phyloP scores from a whole-genome alignment of 257 asterid species.

The Capsicum baccatum region DNA sequence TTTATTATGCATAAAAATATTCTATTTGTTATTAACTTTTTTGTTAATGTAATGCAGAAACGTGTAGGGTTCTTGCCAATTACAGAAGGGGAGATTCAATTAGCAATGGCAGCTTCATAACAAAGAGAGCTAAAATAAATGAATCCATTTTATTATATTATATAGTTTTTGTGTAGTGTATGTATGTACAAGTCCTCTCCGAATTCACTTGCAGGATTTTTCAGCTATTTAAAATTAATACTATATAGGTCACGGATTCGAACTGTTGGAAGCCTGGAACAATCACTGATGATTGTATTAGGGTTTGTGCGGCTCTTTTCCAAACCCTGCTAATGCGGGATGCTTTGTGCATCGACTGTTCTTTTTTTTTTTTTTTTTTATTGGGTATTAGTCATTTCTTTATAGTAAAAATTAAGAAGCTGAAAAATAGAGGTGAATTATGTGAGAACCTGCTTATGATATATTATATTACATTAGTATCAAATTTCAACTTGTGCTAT shows the following conservation, averaged over 20 bases:
- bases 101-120: slow-evolving; percentile 52
- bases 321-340: not conserved
- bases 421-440: slow-evolving; percentile 50
- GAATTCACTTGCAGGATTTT: not conserved
- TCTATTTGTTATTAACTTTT: not conserved
- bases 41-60: slow-evolving; percentile 56
- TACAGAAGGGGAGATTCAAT: slow-evolving; percentile 72
- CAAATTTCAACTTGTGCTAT: not conserved
- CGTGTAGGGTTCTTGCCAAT: slow-evolving; percentile 84
- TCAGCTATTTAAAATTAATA: slow-evolving; percentile 2
- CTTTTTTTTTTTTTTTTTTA: not conserved
- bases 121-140: not conserved
- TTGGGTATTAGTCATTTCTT: not conserved
- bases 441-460: slow-evolving; percentile 46
- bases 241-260: not conserved
- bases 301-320: not conserved
- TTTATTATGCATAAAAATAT: not conserved
- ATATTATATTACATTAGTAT: slow-evolving; percentile 13
- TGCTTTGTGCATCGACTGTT: not conserved
- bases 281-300: not conserved
- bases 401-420: slow-evolving; percentile 25
- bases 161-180: not conserved
- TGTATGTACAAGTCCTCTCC: slow-evolving; percentile 14
- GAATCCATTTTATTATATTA: slow-evolving; percentile 19
- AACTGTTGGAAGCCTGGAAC: too few relatives aligned